Evolutionary conservation across 345 rosid genomes (phyloP).

Genomic region (Nasturtium officinale): DNA sequence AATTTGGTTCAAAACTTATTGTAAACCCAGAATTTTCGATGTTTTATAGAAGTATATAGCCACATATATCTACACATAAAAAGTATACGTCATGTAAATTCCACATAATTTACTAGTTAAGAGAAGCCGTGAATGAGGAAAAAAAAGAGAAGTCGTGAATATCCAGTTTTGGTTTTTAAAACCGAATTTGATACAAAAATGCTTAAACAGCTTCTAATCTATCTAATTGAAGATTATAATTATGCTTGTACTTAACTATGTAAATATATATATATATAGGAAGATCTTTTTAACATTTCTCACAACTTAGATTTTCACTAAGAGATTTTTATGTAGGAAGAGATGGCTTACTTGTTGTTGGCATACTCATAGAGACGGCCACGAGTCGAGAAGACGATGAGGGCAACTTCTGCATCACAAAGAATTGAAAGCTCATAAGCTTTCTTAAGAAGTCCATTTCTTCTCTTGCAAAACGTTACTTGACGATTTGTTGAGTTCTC

Average conservation of each 20-base stretch:
- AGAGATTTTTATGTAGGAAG: not conserved
- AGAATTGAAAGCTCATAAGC: slow-evolving; percentile 88
- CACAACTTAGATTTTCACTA: not conserved
- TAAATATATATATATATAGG: not conserved
- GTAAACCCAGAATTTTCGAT: not conserved
- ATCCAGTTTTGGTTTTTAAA: not conserved
- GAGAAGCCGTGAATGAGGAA: too few species aligned
- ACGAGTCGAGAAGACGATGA: slow-evolving; percentile 91
- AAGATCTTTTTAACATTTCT: not conserved
- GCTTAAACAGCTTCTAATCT: not conserved
- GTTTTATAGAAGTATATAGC: not conserved
- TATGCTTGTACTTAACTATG: not conserved
- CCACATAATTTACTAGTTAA: too few species aligned
- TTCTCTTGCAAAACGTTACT: slow-evolving; percentile 94
- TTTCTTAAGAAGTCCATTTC: slow-evolving; percentile 89
- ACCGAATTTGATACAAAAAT: not conserved
- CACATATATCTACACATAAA: not conserved
- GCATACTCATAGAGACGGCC: slow-evolving; percentile 98
- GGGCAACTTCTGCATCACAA: slow-evolving; percentile 93
- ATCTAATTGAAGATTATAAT: not conserved
- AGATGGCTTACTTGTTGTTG: slow-evolving; percentile 69
- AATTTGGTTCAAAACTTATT: not conserved
- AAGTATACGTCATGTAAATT: not conserved
- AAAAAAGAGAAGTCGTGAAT: too few species aligned
- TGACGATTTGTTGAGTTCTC: slow-evolving; percentile 95